A percentile compares a stretch with the other conserved stretches of the same genome.
Evolutionary conservation across 2,329 filamentous ascomycete species (phyloP).

Genomic region (Penicillium sclerotigenum): DNA sequence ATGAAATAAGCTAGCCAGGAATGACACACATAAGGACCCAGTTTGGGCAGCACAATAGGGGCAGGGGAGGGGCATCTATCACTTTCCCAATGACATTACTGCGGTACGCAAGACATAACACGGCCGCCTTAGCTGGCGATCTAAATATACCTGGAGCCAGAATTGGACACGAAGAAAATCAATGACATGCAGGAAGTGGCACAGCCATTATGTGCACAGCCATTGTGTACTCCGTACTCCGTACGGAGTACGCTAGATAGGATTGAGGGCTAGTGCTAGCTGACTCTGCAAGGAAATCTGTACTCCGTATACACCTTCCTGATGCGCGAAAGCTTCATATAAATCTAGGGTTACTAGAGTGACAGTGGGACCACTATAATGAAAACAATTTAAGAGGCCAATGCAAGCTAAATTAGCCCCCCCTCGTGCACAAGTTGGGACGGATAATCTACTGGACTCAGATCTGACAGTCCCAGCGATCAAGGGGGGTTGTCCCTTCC

Average conservation of each 20-base stretch:
- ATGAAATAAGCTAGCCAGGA: not conserved
- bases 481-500: conserved; percentile 6
- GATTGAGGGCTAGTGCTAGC: not conserved
- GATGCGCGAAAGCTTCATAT: not conserved
- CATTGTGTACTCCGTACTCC: not conserved
- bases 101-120: not conserved
- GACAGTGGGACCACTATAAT: conserved; percentile 1
- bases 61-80: not conserved
- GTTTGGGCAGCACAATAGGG: not conserved
- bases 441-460: not conserved
- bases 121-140: not conserved
- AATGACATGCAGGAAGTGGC: not conserved
- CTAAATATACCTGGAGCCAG: conserved; percentile 1
- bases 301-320: conserved; percentile 13
- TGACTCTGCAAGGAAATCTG: too few species aligned
- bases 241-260: not conserved
- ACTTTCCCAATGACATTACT: not conserved
- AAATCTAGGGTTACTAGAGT: not conserved
- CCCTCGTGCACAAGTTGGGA: not conserved
- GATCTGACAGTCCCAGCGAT: conserved; percentile 11
- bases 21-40: conserved; percentile 1
- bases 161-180: not conserved
- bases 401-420: not conserved
- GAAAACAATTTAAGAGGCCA: not conserved
- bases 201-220: not conserved